Percentiles rank a stretch among this genome's conserved stretches.
These are phyloP conservation scores for Amylocarpus encephaloides DNA, from an alignment of 2,329 filamentous ascomycete genomes.

Conservation along the genomic window DNA sequence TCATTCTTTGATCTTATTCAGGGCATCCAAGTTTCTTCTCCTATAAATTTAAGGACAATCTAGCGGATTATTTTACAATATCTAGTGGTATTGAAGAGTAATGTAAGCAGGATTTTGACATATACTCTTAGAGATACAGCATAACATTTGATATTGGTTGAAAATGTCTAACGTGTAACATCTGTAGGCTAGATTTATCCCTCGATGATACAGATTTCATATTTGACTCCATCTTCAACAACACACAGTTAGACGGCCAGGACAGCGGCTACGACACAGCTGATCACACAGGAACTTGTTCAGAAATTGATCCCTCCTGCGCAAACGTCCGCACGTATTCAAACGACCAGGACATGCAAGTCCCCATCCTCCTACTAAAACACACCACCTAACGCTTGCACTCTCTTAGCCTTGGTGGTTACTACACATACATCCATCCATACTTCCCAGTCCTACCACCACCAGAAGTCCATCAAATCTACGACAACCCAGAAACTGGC, in stretches of 20 bases:
- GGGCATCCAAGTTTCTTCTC: too few species aligned
- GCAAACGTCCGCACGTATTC: conserved; percentile 19
- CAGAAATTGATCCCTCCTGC: conserved; percentile 9
- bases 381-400: background rate
- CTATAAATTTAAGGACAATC: too few species aligned
- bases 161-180: background rate
- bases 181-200: conserved; percentile 34
- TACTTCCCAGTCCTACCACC: conserved; percentile 45
- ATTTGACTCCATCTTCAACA: conserved; percentile 21
- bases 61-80: too few species aligned
- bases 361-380: background rate
- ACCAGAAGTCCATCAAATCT: conserved; percentile 27
- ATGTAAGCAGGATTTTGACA: too few species aligned
- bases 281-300: conserved; percentile 11
- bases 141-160: too few species aligned
- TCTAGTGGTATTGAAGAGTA: too few species aligned
- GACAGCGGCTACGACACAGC: conserved; percentile 19
- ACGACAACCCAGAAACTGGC: conserved; percentile 20
- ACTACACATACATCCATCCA: conserved; percentile 47
- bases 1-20: too few species aligned
- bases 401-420: conserved; percentile 38
- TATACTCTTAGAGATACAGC: too few species aligned
- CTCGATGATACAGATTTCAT: conserved; percentile 34
- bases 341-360: conserved; percentile 26
- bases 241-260: conserved; percentile 11